Evolutionary conservation across 305 asterid species (phyloP).

Genomic region (Solanum hybrid): DNA sequence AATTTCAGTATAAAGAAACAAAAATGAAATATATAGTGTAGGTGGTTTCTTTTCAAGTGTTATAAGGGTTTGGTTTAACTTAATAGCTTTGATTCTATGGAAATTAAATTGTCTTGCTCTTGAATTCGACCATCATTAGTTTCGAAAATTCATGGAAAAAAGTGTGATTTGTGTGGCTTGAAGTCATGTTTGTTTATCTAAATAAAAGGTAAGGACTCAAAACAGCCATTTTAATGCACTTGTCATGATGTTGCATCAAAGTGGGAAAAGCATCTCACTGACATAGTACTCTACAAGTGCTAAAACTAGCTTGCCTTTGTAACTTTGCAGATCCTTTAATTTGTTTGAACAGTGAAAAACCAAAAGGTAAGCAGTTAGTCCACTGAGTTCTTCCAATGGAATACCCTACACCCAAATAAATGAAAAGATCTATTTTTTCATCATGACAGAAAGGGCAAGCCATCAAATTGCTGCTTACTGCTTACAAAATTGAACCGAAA

Average conservation of each 20-base stretch:
- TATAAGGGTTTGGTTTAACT: not conserved
- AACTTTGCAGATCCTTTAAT: not conserved
- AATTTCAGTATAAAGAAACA: not conserved
- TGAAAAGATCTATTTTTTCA: not conserved
- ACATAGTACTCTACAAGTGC: not conserved
- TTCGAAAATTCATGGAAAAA: not conserved
- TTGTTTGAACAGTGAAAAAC: not conserved
- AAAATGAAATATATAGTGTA: not conserved
- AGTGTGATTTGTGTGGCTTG: not conserved
- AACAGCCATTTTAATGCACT: not conserved
- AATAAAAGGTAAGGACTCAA: not conserved
- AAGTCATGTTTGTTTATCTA: not conserved
- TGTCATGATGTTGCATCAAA: not conserved
- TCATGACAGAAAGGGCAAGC: not conserved
- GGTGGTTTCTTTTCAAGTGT: not conserved
- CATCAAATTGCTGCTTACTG: not conserved
- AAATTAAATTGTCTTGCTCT: not conserved
- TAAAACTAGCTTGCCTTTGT: not conserved
- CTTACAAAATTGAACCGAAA: not conserved
- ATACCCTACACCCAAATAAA: not conserved
- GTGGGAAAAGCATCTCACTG: not conserved
- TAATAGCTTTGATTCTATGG: not conserved
- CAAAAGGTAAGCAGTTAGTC: not conserved
- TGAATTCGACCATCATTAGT: not conserved
- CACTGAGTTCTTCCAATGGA: not conserved